These are phyloP conservation scores for Vanrija humicola DNA, from an alignment of 1,284 basidiomycete genomes.

Conservation along the genomic window DNA sequence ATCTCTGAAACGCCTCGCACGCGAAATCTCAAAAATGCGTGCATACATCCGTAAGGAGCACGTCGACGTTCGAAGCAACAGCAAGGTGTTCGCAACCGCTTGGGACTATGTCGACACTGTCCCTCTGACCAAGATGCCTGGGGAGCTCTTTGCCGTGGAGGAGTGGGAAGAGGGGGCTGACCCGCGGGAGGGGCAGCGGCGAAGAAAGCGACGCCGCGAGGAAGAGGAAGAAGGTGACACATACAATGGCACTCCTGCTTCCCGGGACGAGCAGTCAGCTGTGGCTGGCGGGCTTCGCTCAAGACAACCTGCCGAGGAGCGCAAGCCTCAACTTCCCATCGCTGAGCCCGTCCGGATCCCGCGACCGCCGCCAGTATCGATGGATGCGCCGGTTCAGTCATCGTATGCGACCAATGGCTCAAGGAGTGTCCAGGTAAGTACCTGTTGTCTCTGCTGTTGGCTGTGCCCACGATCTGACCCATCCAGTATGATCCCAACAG, in stretches of 20 bases:
- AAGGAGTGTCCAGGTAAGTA: background rate
- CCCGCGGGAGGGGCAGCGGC: background rate
- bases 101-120: constrained; percentile 19
- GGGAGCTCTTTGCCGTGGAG: constrained; percentile 27
- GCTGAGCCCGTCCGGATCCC: background rate
- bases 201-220: constrained; percentile 8
- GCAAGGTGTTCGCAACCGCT: constrained; percentile 11
- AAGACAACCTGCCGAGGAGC: background rate
- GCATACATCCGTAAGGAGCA: constrained; percentile 18
- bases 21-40: constrained; percentile 32
- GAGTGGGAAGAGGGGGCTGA: constrained; percentile 11
- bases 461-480: background rate
- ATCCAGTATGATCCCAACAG: background rate
- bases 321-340: background rate
- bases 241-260: background rate
- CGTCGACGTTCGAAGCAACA: constrained; percentile 31
- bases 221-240: constrained; percentile 23
- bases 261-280: background rate
- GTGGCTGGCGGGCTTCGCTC: background rate
- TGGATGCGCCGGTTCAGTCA: background rate
- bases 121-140: constrained; percentile 16
- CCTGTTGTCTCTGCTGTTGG: no score
- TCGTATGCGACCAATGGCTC: background rate
- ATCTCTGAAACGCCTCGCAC: constrained; percentile 25
- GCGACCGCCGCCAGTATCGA: background rate